Base-by-base conservation (phyloP, 1,284 basidiomycete species). In the Veloporphyrellus conicus region DNA sequence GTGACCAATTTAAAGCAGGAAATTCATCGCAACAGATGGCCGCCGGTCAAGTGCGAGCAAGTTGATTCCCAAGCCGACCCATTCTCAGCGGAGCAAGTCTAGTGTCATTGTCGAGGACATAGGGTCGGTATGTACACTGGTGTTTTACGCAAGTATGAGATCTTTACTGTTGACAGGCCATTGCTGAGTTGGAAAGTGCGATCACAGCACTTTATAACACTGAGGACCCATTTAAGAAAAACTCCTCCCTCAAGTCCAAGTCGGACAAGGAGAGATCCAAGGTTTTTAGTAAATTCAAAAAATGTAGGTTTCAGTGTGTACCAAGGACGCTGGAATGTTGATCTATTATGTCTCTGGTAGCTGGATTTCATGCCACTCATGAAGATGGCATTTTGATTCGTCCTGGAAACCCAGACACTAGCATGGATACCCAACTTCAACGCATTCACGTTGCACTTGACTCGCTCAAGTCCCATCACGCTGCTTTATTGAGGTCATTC, bases 391-490 rank as follows among this genome's bases (percentile, higher is more conserved):
- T 49, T 20, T 23, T 54, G 20, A 28, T 55, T 39, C 61, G 52
- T 31, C 43, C 43, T 19, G 32, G 32, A 8, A 52, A 50, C 37
- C 32, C 25, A 19, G 63, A 64, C 23, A 34, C 40, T 29, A 23
- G 19, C 28, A 12, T 43, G 25, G 47, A 50, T 7, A 20, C 41
- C n/a, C 55, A 54, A 32, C 62, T 72, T 40, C 70, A 76, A 49
- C 74, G 71, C 40, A 64, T 78, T 35, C 63, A 72, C 32, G 59
- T 62, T 14, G 70, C 72, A 2, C 62, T 87, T 20, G 71, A 74
- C 28, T 63, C 70, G n/a, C 71, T 87, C 47, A 84, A 79, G 66
- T 59, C 71, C 14, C 82, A 87, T 48, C 81, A 87, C 56, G 60
- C 70, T 29, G 63, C 72, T 3, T 66, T 87, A 11, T 52, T 74